These are phyloP conservation scores for Cladosporium velox DNA, from an alignment of 2,329 filamentous ascomycete genomes.

Conservation along the genomic window DNA sequence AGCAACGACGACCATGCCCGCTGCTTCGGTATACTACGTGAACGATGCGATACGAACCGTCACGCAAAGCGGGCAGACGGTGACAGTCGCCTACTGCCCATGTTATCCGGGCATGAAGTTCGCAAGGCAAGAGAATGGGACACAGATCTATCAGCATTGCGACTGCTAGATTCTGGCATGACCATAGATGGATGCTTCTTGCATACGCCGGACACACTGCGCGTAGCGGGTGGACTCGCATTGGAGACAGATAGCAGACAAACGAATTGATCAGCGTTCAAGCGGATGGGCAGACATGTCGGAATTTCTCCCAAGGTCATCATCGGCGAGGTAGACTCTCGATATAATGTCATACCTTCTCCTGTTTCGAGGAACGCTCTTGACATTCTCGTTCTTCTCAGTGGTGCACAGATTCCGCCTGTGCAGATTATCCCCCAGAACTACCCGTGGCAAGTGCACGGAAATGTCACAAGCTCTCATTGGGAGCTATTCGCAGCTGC, in stretches of 20 bases:
- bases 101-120: conserved; percentile 20
- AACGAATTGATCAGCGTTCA: not conserved
- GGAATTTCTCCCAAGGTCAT: no score
- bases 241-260: not conserved
- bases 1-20: conserved; percentile 15
- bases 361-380: no score
- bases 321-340: no score
- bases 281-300: no score
- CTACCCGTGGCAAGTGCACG: no score
- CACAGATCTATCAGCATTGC: conserved; percentile 14
- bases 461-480: not conserved
- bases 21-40: conserved; percentile 16
- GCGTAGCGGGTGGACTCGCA: no score
- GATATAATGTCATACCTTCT: no score
- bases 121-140: conserved; percentile 15
- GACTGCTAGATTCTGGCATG: not conserved
- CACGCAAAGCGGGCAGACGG: not conserved
- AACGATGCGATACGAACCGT: not conserved
- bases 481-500: not conserved
- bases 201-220: not conserved
- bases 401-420: no score
- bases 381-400: no score
- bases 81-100: conserved; percentile 20
- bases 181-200: not conserved
- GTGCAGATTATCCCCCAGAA: no score